These are phyloP conservation scores for Eragrostis nindensis DNA, from an alignment of 176 grass and related monocot genomes.

Conservation along the genomic window DNA sequence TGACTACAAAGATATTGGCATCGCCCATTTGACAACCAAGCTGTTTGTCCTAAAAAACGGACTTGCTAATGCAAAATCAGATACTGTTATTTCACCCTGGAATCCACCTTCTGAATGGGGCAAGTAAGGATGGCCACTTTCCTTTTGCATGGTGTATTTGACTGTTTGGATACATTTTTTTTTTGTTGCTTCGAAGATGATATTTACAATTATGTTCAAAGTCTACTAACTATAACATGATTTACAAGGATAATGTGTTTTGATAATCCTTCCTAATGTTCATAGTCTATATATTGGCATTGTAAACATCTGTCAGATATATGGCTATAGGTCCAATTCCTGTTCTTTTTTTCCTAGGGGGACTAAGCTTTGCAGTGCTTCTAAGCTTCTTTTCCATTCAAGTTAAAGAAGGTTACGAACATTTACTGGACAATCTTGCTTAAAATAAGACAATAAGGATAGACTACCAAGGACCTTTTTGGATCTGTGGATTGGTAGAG, in stretches of 20 bases:
- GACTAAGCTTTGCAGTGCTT: slow-evolving; percentile 24
- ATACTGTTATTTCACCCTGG: slow-evolving; percentile 87
- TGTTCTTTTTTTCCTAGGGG: background rate
- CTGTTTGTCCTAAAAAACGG: slow-evolving; percentile 88
- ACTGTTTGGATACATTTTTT: slow-evolving; percentile 13
- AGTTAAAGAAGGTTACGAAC: background rate
- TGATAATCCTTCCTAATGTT: slow-evolving; percentile 13
- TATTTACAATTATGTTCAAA: background rate
- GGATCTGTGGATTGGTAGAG: background rate
- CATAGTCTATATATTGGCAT: no score
- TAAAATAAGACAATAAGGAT: slow-evolving; percentile 7
- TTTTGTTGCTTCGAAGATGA: background rate
- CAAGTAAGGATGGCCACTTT: slow-evolving; percentile 76
- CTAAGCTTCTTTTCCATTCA: background rate
- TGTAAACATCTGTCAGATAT: background rate
- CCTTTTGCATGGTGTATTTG: slow-evolving; percentile 30
- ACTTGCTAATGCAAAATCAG: slow-evolving; percentile 85
- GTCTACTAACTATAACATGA: background rate
- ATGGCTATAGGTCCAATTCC: slow-evolving; percentile 2
- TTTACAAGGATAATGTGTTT: background rate
- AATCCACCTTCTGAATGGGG: slow-evolving; percentile 98
- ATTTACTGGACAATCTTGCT: background rate
- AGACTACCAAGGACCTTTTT: slow-evolving; percentile 4
- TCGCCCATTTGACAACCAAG: slow-evolving; percentile 91
- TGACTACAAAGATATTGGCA: slow-evolving; percentile 95